phyloP scores from a whole-genome alignment of 139 green algal genomes.

The Pseudopediastrum boryanum region DNA sequence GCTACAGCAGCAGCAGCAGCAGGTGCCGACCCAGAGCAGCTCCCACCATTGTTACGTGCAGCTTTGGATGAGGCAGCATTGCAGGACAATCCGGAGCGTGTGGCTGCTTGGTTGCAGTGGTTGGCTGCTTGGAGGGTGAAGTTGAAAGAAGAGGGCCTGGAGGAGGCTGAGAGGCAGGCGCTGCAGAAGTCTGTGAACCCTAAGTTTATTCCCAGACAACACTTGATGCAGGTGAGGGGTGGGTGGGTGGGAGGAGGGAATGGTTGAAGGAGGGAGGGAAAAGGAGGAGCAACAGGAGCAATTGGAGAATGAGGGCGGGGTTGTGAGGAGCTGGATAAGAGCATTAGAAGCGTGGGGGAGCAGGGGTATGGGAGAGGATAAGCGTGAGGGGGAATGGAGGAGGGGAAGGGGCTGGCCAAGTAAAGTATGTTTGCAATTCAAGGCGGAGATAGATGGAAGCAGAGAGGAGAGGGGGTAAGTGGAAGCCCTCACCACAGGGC shows the following conservation, averaged over 20 bases:
- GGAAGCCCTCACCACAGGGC: no score
- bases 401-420: no score
- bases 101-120: conserved; percentile 67
- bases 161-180: conserved; percentile 46
- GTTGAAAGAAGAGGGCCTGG: conserved; percentile 58
- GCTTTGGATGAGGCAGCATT: conserved; percentile 33
- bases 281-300: not conserved
- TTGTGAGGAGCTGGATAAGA: not conserved
- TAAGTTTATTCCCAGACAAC: conserved; percentile 83
- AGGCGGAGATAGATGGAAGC: no score
- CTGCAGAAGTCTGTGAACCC: conserved; percentile 71
- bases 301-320: not conserved
- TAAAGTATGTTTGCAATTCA: no score
- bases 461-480: no score
- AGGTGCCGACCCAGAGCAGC: conserved; percentile 1
- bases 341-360: not conserved
- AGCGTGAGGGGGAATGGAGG: no score
- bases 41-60: conserved; percentile 33
- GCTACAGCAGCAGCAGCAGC: conserved; percentile 1
- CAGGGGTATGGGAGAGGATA: no score
- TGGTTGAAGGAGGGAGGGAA: not conserved
- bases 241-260: not conserved
- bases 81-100: conserved; percentile 39
- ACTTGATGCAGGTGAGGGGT: conserved; percentile 71
- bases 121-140: conserved; percentile 52